Percentiles rank a stretch among this genome's conserved stretches.
Conservation (phyloP, 441 rosid genomes). For the Biscutella laevigata region DNA sequence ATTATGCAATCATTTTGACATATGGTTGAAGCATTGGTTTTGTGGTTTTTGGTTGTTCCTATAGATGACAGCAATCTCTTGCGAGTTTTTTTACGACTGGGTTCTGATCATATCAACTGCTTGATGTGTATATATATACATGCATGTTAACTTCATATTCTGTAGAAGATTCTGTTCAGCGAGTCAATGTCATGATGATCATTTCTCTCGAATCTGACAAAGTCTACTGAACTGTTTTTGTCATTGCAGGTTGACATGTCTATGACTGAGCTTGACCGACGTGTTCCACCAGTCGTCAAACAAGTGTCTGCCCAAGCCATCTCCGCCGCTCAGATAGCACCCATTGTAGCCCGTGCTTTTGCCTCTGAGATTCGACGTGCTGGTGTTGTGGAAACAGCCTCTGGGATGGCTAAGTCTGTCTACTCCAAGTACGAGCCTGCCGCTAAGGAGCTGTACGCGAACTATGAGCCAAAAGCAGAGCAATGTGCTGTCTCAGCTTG, state of each 20-base stretch:
- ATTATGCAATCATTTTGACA: too few species aligned
- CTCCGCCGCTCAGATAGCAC: conserved; percentile 64
- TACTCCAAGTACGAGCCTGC: conserved; percentile 67
- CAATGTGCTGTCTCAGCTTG: conserved; percentile 70
- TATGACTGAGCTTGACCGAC: conserved; percentile 44
- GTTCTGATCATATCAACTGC: not conserved
- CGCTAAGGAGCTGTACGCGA: conserved; percentile 68
- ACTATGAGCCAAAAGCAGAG: conserved; percentile 83
- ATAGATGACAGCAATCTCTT: not conserved
- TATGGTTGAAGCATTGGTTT: too few species aligned
- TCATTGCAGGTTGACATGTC: conserved; percentile 64
- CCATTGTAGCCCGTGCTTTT: conserved; percentile 48
- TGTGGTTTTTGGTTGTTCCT: not conserved
- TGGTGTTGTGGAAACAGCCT: conserved; percentile 66
- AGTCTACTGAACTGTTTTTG: not conserved
- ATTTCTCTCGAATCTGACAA: not conserved
- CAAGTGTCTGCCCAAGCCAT: conserved; percentile 65
- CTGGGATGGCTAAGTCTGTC: conserved; percentile 58
- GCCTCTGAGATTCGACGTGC: conserved; percentile 63
- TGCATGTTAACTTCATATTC: too few species aligned
- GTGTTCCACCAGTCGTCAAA: conserved; percentile 57
- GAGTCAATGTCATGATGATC: not conserved
- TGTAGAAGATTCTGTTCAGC: not conserved
- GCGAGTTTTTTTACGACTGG: not conserved
- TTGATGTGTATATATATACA: too few species aligned